Conservation (phyloP, 179 eudicot species). For the Actinidia arguta region DNA sequence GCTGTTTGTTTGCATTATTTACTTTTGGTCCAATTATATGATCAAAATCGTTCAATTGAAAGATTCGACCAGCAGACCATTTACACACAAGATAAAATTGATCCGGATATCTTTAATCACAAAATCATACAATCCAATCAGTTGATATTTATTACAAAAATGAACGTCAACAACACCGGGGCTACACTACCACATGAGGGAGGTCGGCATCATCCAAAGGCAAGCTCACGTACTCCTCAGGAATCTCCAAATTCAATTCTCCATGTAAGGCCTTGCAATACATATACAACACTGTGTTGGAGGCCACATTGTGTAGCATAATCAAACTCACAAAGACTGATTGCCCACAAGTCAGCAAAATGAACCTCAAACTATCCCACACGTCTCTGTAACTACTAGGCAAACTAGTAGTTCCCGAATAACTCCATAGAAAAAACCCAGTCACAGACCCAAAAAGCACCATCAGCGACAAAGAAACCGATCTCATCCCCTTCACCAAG, state of each 20-base stretch:
- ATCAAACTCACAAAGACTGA: conserved; percentile 49
- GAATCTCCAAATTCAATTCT: conserved; percentile 76
- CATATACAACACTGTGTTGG: conserved; percentile 64
- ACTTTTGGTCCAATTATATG: no score
- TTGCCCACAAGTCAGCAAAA: conserved; percentile 38
- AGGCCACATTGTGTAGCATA: conserved; percentile 52
- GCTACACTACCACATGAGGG: conserved; percentile 61
- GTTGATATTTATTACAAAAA: no score
- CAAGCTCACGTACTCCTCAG: conserved; percentile 78
- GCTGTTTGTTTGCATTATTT: no score
- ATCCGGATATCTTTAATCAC: no score
- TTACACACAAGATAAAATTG: no score
- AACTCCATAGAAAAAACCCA: conserved; percentile 34
- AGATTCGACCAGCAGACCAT: no score
- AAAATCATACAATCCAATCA: no score
- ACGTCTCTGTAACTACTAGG: conserved; percentile 23
- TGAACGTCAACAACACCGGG: no score
- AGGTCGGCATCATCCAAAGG: conserved; percentile 72
- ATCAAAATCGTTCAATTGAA: no score
- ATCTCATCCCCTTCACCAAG: conserved; percentile 61
- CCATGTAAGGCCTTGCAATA: conserved; percentile 82
- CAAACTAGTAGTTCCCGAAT: conserved; percentile 17
- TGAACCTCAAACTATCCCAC: conserved; percentile 46
- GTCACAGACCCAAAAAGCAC: conserved; percentile 33
- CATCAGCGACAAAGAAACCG: conserved; percentile 45